These are phyloP conservation scores for Auricularia sp. DNA, from an alignment of 768 basidiomycete genomes.

Conservation along the genomic window DNA sequence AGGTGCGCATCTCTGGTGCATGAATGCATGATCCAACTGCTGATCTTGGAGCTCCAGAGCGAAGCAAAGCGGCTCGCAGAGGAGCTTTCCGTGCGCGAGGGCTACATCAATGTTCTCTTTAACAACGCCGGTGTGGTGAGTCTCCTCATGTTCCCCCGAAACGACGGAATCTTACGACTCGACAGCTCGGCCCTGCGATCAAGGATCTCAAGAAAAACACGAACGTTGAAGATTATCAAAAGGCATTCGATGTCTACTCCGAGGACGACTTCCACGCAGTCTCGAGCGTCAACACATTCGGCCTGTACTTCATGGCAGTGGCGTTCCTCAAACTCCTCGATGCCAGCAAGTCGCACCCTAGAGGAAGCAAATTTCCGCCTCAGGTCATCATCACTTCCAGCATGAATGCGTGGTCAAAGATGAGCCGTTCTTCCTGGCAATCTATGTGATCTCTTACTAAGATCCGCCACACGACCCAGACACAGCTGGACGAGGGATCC, in stretches of 20 bases:
- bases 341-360: constrained; percentile 30
- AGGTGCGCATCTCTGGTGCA: constrained; percentile 4
- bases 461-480: constrained; percentile 26
- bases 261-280: constrained; percentile 29
- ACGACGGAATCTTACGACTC: constrained; percentile 19
- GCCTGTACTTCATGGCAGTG: constrained; percentile 46
- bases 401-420: constrained; percentile 47
- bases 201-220: constrained; percentile 6
- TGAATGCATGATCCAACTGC: not conserved
- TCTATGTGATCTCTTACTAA: not conserved
- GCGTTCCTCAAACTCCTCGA: constrained; percentile 47
- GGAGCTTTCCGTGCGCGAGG: constrained; percentile 28
- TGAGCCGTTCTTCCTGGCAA: constrained; percentile 6
- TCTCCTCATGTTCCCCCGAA: constrained; percentile 12
- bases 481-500: constrained; percentile 31
- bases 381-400: constrained; percentile 42
- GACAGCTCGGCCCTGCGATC: constrained; percentile 3
- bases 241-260: constrained; percentile 29
- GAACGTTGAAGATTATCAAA: constrained; percentile 30
- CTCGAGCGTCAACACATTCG: constrained; percentile 32
- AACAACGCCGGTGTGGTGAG: constrained; percentile 34
- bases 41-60: constrained; percentile 18
- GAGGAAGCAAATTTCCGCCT: constrained; percentile 29
- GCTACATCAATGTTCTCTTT: constrained; percentile 36
- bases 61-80: constrained; percentile 35